These are phyloP conservation scores for Isabelozyma rhagii DNA, from an alignment of 805 yeast genomes.

Conservation along the genomic window DNA sequence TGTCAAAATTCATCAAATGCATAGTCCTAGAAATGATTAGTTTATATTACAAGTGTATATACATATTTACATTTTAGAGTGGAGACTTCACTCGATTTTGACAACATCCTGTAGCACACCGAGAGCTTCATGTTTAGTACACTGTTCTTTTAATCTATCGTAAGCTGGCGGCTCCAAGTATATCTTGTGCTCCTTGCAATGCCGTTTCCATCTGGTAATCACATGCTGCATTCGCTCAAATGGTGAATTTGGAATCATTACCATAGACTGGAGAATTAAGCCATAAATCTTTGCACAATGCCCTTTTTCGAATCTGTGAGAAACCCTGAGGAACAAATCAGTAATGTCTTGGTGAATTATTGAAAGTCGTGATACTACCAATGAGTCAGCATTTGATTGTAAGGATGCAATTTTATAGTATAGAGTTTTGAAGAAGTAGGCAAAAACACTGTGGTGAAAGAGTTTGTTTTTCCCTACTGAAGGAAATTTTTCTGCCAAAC, in stretches of 20 bases:
- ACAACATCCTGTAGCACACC: background rate
- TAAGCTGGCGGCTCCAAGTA: background rate
- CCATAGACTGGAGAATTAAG: background rate
- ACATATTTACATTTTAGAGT: background rate
- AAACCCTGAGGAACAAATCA: background rate
- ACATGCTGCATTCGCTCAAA: background rate
- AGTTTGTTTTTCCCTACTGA: background rate
- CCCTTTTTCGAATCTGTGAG: slow-evolving; percentile 7
- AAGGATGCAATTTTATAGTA: background rate
- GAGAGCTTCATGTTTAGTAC: background rate
- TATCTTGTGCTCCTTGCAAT: background rate
- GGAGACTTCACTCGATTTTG: background rate
- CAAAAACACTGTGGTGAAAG: background rate
- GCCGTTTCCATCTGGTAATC: background rate
- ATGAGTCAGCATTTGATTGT: background rate
- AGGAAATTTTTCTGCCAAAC: background rate
- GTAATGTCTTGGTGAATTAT: background rate
- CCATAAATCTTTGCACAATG: slow-evolving; percentile 1
- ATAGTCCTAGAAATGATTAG: slow-evolving; percentile 26
- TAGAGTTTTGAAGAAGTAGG: background rate
- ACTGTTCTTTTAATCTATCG: background rate
- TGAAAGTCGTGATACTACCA: background rate
- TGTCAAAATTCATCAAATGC: slow-evolving; percentile 64
- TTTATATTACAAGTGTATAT: background rate
- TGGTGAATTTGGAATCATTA: background rate